Percentiles rank a stretch among this genome's conserved stretches.
Conservation (phyloP, 371 early-diverging fungal species). For the Chytridium lagenaria region DNA sequence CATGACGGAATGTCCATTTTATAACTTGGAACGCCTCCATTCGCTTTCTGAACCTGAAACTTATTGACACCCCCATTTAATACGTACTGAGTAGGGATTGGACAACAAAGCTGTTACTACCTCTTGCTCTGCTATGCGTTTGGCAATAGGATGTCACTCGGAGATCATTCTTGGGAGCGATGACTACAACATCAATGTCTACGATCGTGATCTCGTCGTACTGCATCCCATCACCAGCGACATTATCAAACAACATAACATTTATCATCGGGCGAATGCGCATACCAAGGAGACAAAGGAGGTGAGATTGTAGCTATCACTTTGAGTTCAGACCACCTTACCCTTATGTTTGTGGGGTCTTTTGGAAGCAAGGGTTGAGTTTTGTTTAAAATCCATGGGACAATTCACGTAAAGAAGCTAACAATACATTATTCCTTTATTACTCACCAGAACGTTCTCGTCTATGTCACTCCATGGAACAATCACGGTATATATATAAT, state of each 20-base stretch:
- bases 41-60: no score
- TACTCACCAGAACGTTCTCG: constrained; percentile 39
- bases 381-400: not conserved
- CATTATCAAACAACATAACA: constrained; percentile 15
- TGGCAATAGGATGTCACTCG: no score
- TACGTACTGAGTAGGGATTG: no score
- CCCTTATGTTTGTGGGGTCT: no score
- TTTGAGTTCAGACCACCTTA: no score
- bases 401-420: no score
- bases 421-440: not conserved
- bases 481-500: constrained; percentile 52
- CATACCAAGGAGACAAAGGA: constrained; percentile 11
- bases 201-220: constrained; percentile 16
- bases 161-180: not conserved
- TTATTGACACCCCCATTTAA: no score
- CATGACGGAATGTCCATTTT: no score
- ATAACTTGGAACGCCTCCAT: no score
- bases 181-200: constrained; percentile 1
- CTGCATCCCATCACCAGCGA: not conserved
- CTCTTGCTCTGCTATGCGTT: no score
- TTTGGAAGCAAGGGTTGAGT: not conserved
- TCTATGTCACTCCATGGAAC: constrained; percentile 76
- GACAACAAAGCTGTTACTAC: no score
- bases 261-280: not conserved
- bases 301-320: not conserved